phyloP scores from a whole-genome alignment of 805 yeast genomes.

The Sungouiozyma ichnusensis region DNA sequence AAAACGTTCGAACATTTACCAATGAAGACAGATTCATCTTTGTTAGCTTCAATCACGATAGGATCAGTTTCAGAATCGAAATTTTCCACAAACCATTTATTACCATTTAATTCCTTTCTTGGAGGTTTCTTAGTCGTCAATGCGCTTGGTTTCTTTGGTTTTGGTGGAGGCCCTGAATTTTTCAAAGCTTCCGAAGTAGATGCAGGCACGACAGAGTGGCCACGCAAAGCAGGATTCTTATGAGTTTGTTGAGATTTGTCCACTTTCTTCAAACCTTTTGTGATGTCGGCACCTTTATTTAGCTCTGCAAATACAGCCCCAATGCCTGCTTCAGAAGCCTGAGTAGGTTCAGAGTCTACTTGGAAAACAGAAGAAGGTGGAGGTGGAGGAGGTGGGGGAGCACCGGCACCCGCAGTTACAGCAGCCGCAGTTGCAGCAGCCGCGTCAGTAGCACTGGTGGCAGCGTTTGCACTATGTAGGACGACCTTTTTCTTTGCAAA shows the following conservation, averaged over 20 bases:
- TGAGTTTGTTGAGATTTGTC: constrained; percentile 92
- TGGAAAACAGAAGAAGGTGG: constrained; percentile 71
- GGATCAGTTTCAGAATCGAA: constrained; percentile 47
- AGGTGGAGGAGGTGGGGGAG: constrained; percentile 91
- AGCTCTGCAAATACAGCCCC: constrained; percentile 87
- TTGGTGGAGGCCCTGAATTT: constrained; percentile 46
- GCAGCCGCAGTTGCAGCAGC: constrained; percentile 17
- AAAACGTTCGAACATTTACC: constrained; percentile 69
- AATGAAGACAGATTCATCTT: constrained; percentile 81
- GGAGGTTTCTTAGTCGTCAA: constrained; percentile 42
- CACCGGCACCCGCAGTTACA: constrained; percentile 30
- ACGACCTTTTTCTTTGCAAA: constrained; percentile 18
- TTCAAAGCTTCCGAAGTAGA: constrained; percentile 24
- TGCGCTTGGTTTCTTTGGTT: constrained; percentile 73
- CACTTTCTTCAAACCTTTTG: constrained; percentile 81
- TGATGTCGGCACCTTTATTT: constrained; percentile 74
- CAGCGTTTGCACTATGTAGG: constrained; percentile 1
- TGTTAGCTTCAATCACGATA: constrained; percentile 63
- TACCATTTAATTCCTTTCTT: constrained; percentile 70
- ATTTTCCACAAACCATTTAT: constrained; percentile 84
- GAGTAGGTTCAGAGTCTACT: constrained; percentile 16
- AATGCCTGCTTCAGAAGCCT: constrained; percentile 44
- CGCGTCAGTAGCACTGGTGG: constrained; percentile 13
- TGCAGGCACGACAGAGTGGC: constrained; percentile 39
- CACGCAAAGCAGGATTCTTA: constrained; percentile 76